Base-by-base conservation (phyloP, 139 green algal species). In the Picochlorum sp. region DNA sequence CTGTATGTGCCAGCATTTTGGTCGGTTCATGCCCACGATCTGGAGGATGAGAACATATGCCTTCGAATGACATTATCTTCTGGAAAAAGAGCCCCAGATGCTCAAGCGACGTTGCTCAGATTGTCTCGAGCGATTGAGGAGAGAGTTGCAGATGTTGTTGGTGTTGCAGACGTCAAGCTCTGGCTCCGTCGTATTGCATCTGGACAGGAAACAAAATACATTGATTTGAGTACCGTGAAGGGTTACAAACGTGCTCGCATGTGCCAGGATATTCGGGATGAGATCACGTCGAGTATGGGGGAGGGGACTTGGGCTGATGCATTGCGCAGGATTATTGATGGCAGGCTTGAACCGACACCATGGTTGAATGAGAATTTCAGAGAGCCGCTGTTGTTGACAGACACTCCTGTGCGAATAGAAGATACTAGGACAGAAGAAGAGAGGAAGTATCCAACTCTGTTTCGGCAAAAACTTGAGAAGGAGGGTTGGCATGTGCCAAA, bases 341-440 rank as follows among this genome's bases (percentile, higher is more conserved):
- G 71, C 18, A 66, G 82, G 23, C 71, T 90, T 37, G 18, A 81
- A 50, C 79, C 83, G 16, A 90, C 82, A 1, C 65, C 72, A 24
- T 90, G 83, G 83, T 74, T 90, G 31, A 89, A 90, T 75, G 72
- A 82, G 66, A 65, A 85, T 58, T 89, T 88, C 60, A 60, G 75
- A 8, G 83, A 90, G 57, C 83, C 81, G 13, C 56, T 90, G 4
- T 83, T 83, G 45, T 54, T 89, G 4, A 63, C 60, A 8, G 78
- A 83, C 56, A 73, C 63, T n/a, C 68, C 81, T 45, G 44, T 79
- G 41, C 68, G 66, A 24, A 45, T 78, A 20, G 49, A 78, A 64
- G 84, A 91, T 62, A 72, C 44, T 3, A 65, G 84, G 34, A 86
- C 59, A n/a, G 81, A 85, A 49, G 72, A 83, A 55, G 74, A 89